A percentile compares a stretch with the other conserved stretches of the same genome.
Conservation (phyloP, 352 stramenopile genomes). For the Phytophthora syringae region DNA sequence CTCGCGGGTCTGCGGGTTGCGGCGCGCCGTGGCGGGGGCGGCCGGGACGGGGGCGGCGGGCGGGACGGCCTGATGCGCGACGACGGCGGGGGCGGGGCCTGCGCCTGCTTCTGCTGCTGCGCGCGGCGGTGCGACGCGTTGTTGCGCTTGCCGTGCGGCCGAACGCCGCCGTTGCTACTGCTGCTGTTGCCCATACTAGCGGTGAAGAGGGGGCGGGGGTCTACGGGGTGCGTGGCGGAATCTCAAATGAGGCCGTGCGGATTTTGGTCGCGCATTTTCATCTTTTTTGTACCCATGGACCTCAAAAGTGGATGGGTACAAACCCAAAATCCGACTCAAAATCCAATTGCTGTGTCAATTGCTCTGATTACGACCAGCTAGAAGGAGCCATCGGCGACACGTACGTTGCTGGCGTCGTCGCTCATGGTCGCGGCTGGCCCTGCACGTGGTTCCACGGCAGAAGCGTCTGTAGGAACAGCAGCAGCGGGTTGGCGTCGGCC, state of each 20-base stretch:
- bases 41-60: conserved; percentile 26
- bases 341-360: too few relatives aligned
- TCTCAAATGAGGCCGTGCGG: conserved; percentile 34
- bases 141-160: conserved; percentile 49
- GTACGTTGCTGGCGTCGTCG: too few relatives aligned
- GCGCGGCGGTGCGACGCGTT: conserved; percentile 46
- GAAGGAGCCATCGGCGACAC: too few relatives aligned
- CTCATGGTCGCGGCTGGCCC: conserved; percentile 38
- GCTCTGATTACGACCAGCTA: too few relatives aligned
- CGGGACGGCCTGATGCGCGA: too few relatives aligned
- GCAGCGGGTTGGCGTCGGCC: conserved; percentile 79
- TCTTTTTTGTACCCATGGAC: background rate
- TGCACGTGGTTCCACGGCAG: conserved; percentile 88
- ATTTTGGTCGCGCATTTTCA: too few relatives aligned
- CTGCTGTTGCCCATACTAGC: conserved; percentile 72
- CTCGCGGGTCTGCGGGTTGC: conserved; percentile 55
- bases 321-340: too few relatives aligned
- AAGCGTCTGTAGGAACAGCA: conserved; percentile 87
- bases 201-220: background rate
- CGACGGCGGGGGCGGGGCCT: conserved; percentile 25
- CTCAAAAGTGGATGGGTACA: too few relatives aligned
- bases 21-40: conserved; percentile 29
- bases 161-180: conserved; percentile 51
- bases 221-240: conserved; percentile 1
- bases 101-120: conserved; percentile 46